Conservation (phyloP, 129 eudicot species). For the Saussurea involucrata region DNA sequence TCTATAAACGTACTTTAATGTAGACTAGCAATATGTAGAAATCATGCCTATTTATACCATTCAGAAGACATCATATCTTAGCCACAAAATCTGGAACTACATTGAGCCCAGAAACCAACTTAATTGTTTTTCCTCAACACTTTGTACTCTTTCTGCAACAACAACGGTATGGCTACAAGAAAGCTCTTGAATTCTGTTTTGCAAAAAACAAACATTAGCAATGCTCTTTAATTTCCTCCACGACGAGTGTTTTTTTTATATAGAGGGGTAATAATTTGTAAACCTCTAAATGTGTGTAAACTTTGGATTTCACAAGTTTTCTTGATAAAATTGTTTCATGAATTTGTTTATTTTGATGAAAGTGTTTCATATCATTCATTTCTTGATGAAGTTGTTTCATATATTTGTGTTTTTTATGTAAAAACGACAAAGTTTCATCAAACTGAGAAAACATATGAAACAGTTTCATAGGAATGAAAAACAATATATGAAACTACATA, state of each 20-base stretch:
- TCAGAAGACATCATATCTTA: neutral
- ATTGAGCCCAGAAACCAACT: neutral
- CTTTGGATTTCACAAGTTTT: too few relatives aligned
- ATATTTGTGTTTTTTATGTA: too few relatives aligned
- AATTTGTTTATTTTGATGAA: too few relatives aligned
- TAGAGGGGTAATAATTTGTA: too few relatives aligned
- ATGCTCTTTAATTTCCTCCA: neutral
- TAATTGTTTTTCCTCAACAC: neutral
- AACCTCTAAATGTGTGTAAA: too few relatives aligned
- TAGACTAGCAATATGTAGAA: neutral
- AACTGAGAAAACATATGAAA: too few relatives aligned
- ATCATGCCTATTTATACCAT: neutral
- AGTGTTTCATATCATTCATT: too few relatives aligned
- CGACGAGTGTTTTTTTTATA: neutral
- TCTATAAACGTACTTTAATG: neutral
- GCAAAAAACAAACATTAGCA: neutral
- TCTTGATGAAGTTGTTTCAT: too few relatives aligned
- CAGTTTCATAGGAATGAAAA: too few relatives aligned
- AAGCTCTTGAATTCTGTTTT: neutral
- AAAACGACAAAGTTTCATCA: too few relatives aligned
- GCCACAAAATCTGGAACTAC: neutral
- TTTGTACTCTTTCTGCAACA: neutral
- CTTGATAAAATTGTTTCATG: too few relatives aligned
- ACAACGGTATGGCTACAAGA: neutral
- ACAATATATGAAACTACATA: too few relatives aligned